Percentiles rank a stretch among this genome's conserved stretches.
phyloP scores from a whole-genome alignment of 345 rosid species.

The Melaleuca quinquenervia region DNA sequence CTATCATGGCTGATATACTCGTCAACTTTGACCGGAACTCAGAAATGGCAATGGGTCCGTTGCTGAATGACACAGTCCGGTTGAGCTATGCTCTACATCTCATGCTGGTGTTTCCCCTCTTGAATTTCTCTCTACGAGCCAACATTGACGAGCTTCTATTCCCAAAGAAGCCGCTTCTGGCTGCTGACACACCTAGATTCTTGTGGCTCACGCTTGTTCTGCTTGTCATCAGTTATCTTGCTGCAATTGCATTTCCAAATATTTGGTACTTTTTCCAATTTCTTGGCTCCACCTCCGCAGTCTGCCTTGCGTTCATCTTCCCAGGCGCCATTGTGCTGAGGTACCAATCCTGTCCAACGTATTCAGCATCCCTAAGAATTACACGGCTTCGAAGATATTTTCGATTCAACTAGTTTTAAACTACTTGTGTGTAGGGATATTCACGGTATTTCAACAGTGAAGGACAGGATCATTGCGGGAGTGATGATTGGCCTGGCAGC shows the following conservation, averaged over 20 bases:
- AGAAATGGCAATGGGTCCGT: constrained; percentile 28
- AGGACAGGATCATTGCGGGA: constrained; percentile 21
- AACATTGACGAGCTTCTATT: constrained; percentile 64
- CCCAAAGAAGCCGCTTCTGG: constrained; percentile 25
- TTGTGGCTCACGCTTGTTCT: constrained; percentile 29
- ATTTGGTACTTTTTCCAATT: constrained; percentile 84
- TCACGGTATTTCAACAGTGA: constrained; percentile 23
- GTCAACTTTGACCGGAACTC: constrained; percentile 64
- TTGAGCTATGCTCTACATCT: constrained; percentile 77
- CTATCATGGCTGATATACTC: constrained; percentile 65
- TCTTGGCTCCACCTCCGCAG: constrained; percentile 78
- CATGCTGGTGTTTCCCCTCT: constrained; percentile 70
- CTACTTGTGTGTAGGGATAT: constrained; percentile 29
- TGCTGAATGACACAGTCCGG: constrained; percentile 50
- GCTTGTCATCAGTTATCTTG: constrained; percentile 32
- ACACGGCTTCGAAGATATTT: neutral
- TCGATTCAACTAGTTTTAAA: neutral
- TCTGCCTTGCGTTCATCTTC: constrained; percentile 75
- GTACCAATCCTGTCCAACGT: constrained; percentile 13
- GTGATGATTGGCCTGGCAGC: constrained; percentile 36
- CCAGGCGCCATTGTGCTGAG: constrained; percentile 70
- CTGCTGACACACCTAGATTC: constrained; percentile 46
- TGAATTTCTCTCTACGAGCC: constrained; percentile 68
- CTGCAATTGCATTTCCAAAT: constrained; percentile 61
- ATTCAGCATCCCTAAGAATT: neutral